These are phyloP conservation scores for Naganishia liquefaciens DNA, from an alignment of 1,284 basidiomycete genomes.

Conservation along the genomic window DNA sequence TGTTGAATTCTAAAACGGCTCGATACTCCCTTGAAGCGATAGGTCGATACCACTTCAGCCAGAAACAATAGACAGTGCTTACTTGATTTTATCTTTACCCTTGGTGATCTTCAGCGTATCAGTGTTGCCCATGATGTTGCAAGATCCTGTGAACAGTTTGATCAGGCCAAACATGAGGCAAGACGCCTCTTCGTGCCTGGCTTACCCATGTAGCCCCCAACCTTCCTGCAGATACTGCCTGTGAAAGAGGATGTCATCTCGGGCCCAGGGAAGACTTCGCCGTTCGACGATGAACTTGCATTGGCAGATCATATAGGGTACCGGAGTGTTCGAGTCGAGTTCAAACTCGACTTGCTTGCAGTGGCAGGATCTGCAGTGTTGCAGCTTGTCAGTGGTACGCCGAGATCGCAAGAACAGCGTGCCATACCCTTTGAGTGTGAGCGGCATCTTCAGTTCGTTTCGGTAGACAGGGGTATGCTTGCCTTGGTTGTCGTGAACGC, in stretches of 20 bases:
- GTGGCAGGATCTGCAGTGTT: constrained; percentile 47
- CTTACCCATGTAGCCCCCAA: constrained; percentile 53
- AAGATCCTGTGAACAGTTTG: not conserved
- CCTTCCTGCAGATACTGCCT: constrained; percentile 51
- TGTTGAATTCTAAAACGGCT: constrained; percentile 43
- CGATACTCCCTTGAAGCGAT: constrained; percentile 36
- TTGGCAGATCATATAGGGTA: constrained; percentile 52
- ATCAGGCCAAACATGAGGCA: not conserved
- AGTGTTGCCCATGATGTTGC: constrained; percentile 45
- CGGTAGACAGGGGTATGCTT: too few relatives aligned
- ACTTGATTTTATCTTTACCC: constrained; percentile 52
- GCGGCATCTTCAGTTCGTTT: constrained; percentile 22
- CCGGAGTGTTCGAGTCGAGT: constrained; percentile 52
- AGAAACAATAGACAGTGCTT: constrained; percentile 18
- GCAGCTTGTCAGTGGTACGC: not conserved
- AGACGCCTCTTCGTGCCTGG: constrained; percentile 42
- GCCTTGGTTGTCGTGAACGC: too few relatives aligned
- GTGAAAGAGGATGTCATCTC: not conserved
- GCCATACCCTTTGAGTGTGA: constrained; percentile 31
- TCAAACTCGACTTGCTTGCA: constrained; percentile 51
- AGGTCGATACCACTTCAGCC: not conserved
- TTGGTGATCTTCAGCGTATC: constrained; percentile 47
- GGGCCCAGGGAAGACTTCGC: not conserved
- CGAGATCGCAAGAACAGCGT: too few relatives aligned
- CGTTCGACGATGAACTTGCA: constrained; percentile 34